Conservation (phyloP, 1,139 yeast genomes). For the Debaryomyces udenii region DNA sequence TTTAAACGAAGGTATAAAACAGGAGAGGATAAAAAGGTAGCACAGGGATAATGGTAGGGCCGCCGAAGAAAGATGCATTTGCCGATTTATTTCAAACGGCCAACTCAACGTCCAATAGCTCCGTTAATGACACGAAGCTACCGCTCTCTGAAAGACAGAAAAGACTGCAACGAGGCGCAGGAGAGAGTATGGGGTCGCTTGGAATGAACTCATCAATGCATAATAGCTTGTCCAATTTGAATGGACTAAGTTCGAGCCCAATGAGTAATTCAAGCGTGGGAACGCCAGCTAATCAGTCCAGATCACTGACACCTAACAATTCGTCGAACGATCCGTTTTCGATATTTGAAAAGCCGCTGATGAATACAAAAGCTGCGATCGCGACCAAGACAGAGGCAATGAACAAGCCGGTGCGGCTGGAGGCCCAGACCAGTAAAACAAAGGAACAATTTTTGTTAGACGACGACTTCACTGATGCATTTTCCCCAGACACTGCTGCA, state of each 20-base stretch:
- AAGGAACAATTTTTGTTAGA: conserved; percentile 30
- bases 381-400: conserved; percentile 1
- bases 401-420: background rate
- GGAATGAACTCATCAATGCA: conserved; percentile 2
- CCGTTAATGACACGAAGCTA: conserved; percentile 18
- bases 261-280: conserved; percentile 6
- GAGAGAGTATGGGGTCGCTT: background rate
- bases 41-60: conserved; percentile 28
- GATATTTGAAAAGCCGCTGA: conserved; percentile 17
- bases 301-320: conserved; percentile 10
- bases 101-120: conserved; percentile 17
- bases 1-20: background rate
- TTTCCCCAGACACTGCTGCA: conserved; percentile 20
- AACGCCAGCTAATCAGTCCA: conserved; percentile 8
- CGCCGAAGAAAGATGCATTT: conserved; percentile 51
- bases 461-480: conserved; percentile 49
- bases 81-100: conserved; percentile 50
- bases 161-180: conserved; percentile 12
- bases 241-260: conserved; percentile 16
- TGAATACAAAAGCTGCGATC: background rate
- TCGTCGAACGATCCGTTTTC: conserved; percentile 25
- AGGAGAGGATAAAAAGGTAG: conserved; percentile 3
- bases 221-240: conserved; percentile 26
- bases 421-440: background rate
- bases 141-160: conserved; percentile 27